phyloP scores from a whole-genome alignment of 2,329 filamentous ascomycete genomes.

The Pseudogymnoascus sp. region DNA sequence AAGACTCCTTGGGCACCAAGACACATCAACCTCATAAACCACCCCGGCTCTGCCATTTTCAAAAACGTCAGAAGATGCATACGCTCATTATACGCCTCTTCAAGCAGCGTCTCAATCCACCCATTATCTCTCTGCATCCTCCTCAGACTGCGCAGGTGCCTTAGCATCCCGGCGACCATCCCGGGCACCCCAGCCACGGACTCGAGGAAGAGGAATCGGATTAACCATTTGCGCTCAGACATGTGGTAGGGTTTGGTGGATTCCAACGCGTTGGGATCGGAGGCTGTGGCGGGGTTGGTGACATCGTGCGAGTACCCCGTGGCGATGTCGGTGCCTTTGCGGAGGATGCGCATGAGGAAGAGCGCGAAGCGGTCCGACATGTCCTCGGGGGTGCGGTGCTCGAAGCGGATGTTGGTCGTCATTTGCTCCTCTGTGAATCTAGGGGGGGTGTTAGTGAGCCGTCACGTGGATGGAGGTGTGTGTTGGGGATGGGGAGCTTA shows the following conservation, averaged over 20 bases:
- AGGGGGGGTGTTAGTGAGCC: conserved; percentile 3
- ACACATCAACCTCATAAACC: conserved; percentile 88
- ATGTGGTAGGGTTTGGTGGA: conserved; percentile 55
- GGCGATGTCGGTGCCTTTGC: conserved; percentile 72
- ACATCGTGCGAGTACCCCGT: conserved; percentile 73
- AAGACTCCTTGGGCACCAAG: conserved; percentile 90
- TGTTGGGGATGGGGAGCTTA: conserved; percentile 12
- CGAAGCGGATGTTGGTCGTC: conserved; percentile 57
- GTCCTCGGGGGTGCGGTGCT: conserved; percentile 65
- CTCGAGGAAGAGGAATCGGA: conserved; percentile 87
- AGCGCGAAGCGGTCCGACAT: conserved; percentile 74
- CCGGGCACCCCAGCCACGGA: conserved; percentile 91
- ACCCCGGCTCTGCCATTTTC: conserved; percentile 70
- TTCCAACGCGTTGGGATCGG: conserved; percentile 35
- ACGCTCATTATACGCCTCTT: conserved; percentile 85
- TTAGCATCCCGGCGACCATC: conserved; percentile 92
- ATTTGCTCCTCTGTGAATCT: conserved; percentile 75
- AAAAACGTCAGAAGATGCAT: conserved; percentile 93
- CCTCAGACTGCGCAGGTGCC: conserved; percentile 77
- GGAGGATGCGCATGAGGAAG: conserved; percentile 62
- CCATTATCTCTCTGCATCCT: conserved; percentile 88
- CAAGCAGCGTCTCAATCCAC: conserved; percentile 86
- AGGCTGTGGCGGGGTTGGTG: conserved; percentile 28
- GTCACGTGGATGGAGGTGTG: neutral
- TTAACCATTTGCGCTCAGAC: conserved; percentile 82